phyloP scores from a whole-genome alignment of 495 filamentous ascomycete species.

The Lophiotrema nucula region DNA sequence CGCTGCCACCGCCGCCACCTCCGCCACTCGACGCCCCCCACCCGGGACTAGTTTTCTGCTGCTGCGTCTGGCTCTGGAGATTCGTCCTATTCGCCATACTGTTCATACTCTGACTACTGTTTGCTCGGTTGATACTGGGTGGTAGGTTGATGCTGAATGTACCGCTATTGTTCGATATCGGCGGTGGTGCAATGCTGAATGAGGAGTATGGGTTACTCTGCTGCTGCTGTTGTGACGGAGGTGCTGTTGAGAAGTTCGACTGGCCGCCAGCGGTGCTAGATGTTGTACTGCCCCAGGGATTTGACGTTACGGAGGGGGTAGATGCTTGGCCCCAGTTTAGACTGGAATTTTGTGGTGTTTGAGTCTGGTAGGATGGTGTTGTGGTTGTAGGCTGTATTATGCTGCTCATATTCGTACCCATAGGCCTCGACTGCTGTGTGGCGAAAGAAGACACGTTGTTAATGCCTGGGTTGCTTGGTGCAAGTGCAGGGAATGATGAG shows the following conservation, averaged over 20 bases:
- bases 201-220: slow-evolving; percentile 14
- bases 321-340: slow-evolving; percentile 28
- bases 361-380: slow-evolving; percentile 17
- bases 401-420: slow-evolving; percentile 30
- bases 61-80: slow-evolving; percentile 18
- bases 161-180: background rate
- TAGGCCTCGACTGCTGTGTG: slow-evolving; percentile 20
- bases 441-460: slow-evolving; percentile 9
- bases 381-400: slow-evolving; percentile 3
- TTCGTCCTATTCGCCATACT: slow-evolving; percentile 1
- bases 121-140: slow-evolving; percentile 8
- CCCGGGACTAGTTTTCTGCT: no score
- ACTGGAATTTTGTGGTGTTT: slow-evolving; percentile 13
- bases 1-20: no score
- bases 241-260: slow-evolving; percentile 12
- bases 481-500: slow-evolving; percentile 49
- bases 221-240: slow-evolving; percentile 8
- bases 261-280: slow-evolving; percentile 6
- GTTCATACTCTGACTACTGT: slow-evolving; percentile 18
- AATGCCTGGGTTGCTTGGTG: slow-evolving; percentile 22
- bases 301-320: slow-evolving; percentile 5
- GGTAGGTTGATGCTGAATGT: slow-evolving; percentile 34
- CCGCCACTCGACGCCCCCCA: no score
- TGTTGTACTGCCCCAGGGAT: slow-evolving; percentile 13
- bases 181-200: slow-evolving; percentile 29